Base-by-base conservation (phyloP, 352 stramenopile species). In the Phytophthora citrophthora region DNA sequence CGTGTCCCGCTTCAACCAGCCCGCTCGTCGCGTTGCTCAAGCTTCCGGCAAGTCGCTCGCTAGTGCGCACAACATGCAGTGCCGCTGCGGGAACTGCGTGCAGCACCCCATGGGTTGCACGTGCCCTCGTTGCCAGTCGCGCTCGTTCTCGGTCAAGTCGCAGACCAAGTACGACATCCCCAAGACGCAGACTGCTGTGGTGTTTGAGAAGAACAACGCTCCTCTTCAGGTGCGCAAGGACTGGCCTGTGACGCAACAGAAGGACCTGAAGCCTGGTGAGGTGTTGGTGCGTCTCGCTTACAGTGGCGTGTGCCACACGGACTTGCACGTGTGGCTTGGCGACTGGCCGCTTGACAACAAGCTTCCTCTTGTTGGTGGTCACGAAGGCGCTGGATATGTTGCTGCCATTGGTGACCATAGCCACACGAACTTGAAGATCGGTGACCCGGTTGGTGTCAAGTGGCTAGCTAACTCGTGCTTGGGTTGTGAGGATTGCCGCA, bases 331-430 rank as follows among this genome's bases (percentile, higher is more conserved):
- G 13, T 83, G 74, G 74, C 45, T 64, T 2, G 74, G 74, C 16
- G 74, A 83, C 39, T 70, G 74, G 64, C 71, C 74, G 6, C 43
- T 74, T 4, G 54, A 64, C 54, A 72, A 69, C 62, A 75, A 77
- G 48, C 31, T 78, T 41, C 76, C 79, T 18, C 63, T 83, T 8
- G 74, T 88, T 12, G 76, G 75, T 40, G 79, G 79, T 39, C 79
- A 88, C 64, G 79, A 88, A 73, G 74, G 74, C 23, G 64, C 74
- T 23, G 74, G 74, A 3, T 83, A 80, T 53, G 71, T 83, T 13
- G 74, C 74, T 32, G 77, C 77, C 18, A 76, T 85, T 16, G 79
- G 60, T 39, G 27, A 73, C 1, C 39, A 83, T 54, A 81, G 61
- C 13, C 43, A 70, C 29, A 82, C 71, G 4, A 27, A 71, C 34